These are phyloP conservation scores for Kregervanrija delftensis DNA, from an alignment of 805 yeast genomes.

Conservation along the genomic window DNA sequence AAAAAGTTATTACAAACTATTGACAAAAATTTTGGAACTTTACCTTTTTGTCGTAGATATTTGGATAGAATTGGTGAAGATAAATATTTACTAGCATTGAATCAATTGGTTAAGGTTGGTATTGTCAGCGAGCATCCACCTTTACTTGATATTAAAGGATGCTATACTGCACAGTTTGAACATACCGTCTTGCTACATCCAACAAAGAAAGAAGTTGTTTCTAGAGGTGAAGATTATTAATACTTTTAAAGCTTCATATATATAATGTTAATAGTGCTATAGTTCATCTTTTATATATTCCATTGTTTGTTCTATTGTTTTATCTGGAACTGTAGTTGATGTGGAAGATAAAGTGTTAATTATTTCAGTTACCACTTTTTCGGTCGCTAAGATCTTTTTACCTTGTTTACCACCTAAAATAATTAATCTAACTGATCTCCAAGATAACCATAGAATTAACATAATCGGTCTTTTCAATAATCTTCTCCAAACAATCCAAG, in stretches of 20 bases:
- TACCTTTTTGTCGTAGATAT: constrained; percentile 95
- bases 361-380: neutral
- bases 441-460: constrained; percentile 39
- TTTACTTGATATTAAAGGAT: constrained; percentile 71
- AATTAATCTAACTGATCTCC: constrained; percentile 13
- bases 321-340: no score
- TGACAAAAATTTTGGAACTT: constrained; percentile 79
- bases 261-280: neutral
- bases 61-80: constrained; percentile 89
- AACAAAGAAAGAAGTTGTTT: constrained; percentile 86
- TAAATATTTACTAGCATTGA: constrained; percentile 81
- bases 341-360: no score
- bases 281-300: constrained; percentile 7
- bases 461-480: constrained; percentile 37
- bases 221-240: constrained; percentile 90
- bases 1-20: constrained; percentile 62
- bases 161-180: constrained; percentile 94
- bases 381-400: no score
- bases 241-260: neutral
- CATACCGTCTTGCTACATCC: constrained; percentile 91
- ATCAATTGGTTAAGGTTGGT: constrained; percentile 77
- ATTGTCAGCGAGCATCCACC: constrained; percentile 95
- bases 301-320: no score
- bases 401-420: constrained; percentile 4
- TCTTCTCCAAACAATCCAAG: constrained; percentile 46